Evolutionary conservation across 371 early-diverging fungal species (phyloP), one percentile per base, ranked within the genome.

Genomic region (Mucor sp.): DNA sequence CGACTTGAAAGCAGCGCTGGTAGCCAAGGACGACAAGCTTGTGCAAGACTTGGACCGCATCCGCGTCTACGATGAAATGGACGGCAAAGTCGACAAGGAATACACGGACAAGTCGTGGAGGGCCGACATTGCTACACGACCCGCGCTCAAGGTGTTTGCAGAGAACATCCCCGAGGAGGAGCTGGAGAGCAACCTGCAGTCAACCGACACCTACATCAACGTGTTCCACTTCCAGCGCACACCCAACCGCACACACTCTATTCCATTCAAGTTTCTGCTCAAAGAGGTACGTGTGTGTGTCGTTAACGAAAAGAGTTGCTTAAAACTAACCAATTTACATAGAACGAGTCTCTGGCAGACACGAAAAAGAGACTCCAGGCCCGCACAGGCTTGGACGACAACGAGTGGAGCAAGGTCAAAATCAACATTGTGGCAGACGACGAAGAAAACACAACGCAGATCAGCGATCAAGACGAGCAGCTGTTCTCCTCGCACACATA

Each of bases 381-480:
- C 60, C 77, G 91, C 65, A 83, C 93, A 33, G 94, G 94, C 0
- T 80, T 94, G 78, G 83, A 75, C 66, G 95, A 96, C 66, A 95
- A 94, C 81, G 98, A 97, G 37, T 91, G 93, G 78, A 82, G 82
- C 30, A 95, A 93, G 74, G 85, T 93, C 63, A 93, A 89, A 69
- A 74, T 91, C 57, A 80, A 78, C 37, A 73, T 87, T 63, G 84
- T 89, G 6, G 62, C 73, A 8, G 55, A 68, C 44, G 60, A 69
- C n/a, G 63, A 73, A 41, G 69, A 71, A 17, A 65, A 64, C 64
- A 68, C 78, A 9, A 76, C 76, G 28, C 75, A 79, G 2, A 74
- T 87, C 28, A 80, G 73, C 41, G 88, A 87, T 63, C 84, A 70
- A 0, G 61, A 74, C n/a, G 64, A 64, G n/a, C 48, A 60, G 19